These are phyloP conservation scores for Candida koratica DNA, from an alignment of 805 yeast species.

Conservation along the genomic window DNA sequence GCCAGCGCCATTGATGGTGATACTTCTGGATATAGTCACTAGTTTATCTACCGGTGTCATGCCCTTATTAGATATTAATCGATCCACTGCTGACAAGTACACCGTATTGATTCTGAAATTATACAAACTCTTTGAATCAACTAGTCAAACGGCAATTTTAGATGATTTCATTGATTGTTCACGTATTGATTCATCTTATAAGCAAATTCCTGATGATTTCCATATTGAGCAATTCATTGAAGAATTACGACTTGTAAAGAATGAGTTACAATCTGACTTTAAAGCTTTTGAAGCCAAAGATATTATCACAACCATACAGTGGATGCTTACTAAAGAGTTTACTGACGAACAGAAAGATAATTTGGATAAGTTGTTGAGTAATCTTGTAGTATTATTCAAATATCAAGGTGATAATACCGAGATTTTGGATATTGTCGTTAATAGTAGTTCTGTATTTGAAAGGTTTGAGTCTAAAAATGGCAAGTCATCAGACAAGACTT, in stretches of 20 bases:
- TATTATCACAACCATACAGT: slow-evolving; percentile 5
- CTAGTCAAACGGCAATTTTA: not conserved
- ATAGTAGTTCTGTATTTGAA: slow-evolving; percentile 47
- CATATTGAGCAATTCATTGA: slow-evolving; percentile 27
- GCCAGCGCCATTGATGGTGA: not conserved
- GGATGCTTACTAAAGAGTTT: slow-evolving; percentile 4
- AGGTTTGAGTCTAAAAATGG: slow-evolving; percentile 26
- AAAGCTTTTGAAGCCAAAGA: slow-evolving; percentile 6
- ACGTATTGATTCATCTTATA: slow-evolving; percentile 14
- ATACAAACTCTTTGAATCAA: not conserved
- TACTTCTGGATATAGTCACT: not conserved
- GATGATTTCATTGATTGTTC: slow-evolving; percentile 1
- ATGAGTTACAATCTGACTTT: slow-evolving; percentile 16
- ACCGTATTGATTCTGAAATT: not conserved
- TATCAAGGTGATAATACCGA: slow-evolving; percentile 59
- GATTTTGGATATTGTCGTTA: slow-evolving; percentile 53
- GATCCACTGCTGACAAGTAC: not conserved
- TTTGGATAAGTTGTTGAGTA: slow-evolving; percentile 10
- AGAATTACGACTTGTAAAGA: slow-evolving; percentile 26
- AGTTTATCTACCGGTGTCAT: no score
- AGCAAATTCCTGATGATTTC: slow-evolving; percentile 32
- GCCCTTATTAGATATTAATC: not conserved
- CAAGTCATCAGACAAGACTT: slow-evolving; percentile 10
- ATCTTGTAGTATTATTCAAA: slow-evolving; percentile 37
- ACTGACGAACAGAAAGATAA: not conserved